These are phyloP conservation scores for Ascochyta lentis DNA, from an alignment of 2,329 filamentous ascomycete species.

Conservation along the genomic window DNA sequence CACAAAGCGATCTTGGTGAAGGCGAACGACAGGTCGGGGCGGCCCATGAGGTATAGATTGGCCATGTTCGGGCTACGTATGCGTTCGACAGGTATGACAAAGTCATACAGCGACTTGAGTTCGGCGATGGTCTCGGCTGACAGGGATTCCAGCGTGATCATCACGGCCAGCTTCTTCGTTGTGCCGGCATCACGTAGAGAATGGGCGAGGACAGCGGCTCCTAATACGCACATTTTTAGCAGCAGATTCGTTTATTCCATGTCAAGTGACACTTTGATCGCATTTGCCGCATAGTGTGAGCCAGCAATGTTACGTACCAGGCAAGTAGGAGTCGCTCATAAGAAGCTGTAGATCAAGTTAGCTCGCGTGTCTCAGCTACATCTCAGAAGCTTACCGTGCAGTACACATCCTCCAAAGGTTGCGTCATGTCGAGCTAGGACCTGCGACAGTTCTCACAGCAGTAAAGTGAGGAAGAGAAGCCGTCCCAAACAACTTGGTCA, in stretches of 20 bases:
- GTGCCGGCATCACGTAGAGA: slow-evolving; percentile 91
- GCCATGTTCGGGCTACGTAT: slow-evolving; percentile 78
- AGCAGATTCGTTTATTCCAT: background rate
- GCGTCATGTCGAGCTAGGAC: slow-evolving; percentile 37
- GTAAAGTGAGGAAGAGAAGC: slow-evolving; percentile 2
- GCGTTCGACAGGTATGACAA: slow-evolving; percentile 82
- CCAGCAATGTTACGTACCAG: slow-evolving; percentile 64
- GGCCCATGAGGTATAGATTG: slow-evolving; percentile 91
- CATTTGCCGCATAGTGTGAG: no score
- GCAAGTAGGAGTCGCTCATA: slow-evolving; percentile 89
- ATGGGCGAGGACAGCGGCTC: slow-evolving; percentile 91
- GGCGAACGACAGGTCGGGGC: slow-evolving; percentile 85
- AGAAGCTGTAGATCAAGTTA: slow-evolving; percentile 70
- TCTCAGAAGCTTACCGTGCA: slow-evolving; percentile 62
- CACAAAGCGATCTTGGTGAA: slow-evolving; percentile 98
- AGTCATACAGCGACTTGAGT: slow-evolving; percentile 85
- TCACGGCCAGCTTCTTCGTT: slow-evolving; percentile 80
- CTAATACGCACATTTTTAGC: slow-evolving; percentile 54
- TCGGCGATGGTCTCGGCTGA: slow-evolving; percentile 77
- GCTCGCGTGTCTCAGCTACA: slow-evolving; percentile 31
- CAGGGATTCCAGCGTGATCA: slow-evolving; percentile 82
- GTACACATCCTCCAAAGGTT: slow-evolving; percentile 64
- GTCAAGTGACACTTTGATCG: background rate
- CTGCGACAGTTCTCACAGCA: slow-evolving; percentile 2
- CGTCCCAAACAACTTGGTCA: slow-evolving; percentile 11